Conservation (phyloP, 164 flowering plant genomes). For the Umbellularia californica region DNA sequence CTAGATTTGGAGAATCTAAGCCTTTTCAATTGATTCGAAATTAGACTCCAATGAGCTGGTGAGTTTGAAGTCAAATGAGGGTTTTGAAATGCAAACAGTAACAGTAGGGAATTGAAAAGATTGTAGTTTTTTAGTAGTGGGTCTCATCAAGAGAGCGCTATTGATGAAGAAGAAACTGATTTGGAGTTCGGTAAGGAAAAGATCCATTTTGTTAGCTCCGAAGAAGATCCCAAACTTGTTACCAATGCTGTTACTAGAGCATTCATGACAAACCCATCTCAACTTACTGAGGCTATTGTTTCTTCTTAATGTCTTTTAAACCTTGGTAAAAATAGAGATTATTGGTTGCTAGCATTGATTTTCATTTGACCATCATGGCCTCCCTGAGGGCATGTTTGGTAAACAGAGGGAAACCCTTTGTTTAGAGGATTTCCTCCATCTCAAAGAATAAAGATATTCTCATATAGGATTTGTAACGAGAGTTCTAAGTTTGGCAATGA, state of each 20-base stretch:
- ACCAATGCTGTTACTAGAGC: not conserved
- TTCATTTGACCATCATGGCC: too few species aligned
- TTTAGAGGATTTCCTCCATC: too few species aligned
- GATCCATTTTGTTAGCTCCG: not conserved
- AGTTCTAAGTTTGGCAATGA: too few species aligned
- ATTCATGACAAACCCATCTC: not conserved
- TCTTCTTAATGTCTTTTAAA: too few species aligned
- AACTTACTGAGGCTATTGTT: too few species aligned
- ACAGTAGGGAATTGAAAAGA: not conserved
- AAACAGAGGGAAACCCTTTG: fast-evolving
- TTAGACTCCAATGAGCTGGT: not conserved
- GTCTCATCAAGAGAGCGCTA: not conserved
- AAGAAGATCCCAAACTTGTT: not conserved
- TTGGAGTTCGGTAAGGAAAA: too few species aligned
- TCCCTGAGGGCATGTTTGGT: too few species aligned
- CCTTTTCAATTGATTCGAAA: not conserved
- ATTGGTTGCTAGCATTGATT: too few species aligned
- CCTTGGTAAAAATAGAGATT: too few species aligned
- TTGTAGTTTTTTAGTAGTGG: slow-evolving; percentile 4
- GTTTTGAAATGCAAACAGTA: too few species aligned
- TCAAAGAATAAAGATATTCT: too few species aligned
- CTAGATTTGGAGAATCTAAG: not conserved
- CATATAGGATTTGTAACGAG: too few species aligned
- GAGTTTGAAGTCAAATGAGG: not conserved
- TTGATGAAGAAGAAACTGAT: slow-evolving; percentile 2